Conservation (phyloP, 1,284 basidiomycete species). For the Golubevia pallescens region DNA sequence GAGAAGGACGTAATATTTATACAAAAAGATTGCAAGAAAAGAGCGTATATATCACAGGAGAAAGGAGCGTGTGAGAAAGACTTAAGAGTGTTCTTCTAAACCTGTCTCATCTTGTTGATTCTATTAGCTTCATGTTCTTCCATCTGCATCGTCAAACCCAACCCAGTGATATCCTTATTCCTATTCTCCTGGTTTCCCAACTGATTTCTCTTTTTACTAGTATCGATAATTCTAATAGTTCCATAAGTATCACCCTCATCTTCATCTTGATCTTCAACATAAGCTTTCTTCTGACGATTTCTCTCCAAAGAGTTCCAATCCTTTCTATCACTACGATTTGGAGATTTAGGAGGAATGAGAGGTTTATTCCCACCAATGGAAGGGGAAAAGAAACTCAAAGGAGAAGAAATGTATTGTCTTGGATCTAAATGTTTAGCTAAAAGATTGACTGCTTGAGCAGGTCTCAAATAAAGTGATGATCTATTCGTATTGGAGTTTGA, state of each 20-base stretch:
- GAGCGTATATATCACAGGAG: too few relatives aligned
- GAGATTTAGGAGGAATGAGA: not conserved
- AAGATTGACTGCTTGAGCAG: too few relatives aligned
- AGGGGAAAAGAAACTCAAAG: not conserved
- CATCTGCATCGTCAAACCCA: constrained; percentile 5
- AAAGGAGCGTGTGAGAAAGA: too few relatives aligned
- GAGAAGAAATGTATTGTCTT: not conserved
- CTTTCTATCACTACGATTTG: not conserved
- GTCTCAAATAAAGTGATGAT: too few relatives aligned
- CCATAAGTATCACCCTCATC: not conserved
- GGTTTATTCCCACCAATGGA: not conserved
- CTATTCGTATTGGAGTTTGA: too few relatives aligned
- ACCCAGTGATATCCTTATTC: not conserved
- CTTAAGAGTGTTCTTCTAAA: too few relatives aligned
- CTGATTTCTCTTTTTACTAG: not conserved
- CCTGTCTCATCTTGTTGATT: constrained; percentile 2
- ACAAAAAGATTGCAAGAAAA: too few relatives aligned
- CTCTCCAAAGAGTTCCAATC: not conserved
- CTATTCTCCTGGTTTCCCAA: not conserved
- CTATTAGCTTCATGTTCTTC: not conserved
- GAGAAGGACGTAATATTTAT: too few relatives aligned
- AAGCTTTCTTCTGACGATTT: not conserved
- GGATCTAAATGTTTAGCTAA: too few relatives aligned
- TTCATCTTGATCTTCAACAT: not conserved
- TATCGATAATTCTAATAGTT: not conserved